phyloP scores from a whole-genome alignment of 768 basidiomycete genomes.

The Hygrophorus pudorinus region DNA sequence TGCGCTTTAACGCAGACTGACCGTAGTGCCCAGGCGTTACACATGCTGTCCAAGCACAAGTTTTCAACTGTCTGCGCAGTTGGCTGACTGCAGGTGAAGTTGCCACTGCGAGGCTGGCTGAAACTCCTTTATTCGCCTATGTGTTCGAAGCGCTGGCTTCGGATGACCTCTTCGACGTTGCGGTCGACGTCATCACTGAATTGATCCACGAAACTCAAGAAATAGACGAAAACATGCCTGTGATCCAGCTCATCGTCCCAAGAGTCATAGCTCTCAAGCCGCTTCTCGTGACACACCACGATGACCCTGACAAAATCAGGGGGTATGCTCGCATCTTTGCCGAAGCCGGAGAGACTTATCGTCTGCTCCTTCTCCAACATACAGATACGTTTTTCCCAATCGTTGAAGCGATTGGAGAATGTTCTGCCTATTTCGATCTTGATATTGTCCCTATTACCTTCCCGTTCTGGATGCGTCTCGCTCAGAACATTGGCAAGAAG shows the following conservation, averaged over 20 bases:
- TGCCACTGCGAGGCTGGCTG: constrained; percentile 46
- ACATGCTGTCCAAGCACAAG: constrained; percentile 59
- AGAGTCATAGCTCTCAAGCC: constrained; percentile 68
- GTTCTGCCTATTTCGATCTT: constrained; percentile 86
- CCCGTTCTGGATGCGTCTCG: constrained; percentile 96
- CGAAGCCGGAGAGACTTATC: constrained; percentile 98
- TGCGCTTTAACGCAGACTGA: neutral
- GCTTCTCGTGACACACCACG: constrained; percentile 45
- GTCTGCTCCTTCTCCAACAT: constrained; percentile 78
- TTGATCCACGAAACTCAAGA: constrained; percentile 98
- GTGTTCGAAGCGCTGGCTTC: constrained; percentile 78
- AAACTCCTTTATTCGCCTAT: constrained; percentile 71
- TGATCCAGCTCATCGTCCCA: constrained; percentile 83
- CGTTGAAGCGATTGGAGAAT: constrained; percentile 89
- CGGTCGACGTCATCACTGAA: constrained; percentile 87
- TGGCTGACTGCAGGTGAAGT: constrained; percentile 91
- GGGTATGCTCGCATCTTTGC: constrained; percentile 88
- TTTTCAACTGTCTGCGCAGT: constrained; percentile 76
- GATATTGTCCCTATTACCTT: constrained; percentile 98
- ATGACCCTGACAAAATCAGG: constrained; percentile 82
- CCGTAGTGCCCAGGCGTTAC: constrained; percentile 61
- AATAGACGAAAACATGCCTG: constrained; percentile 84
- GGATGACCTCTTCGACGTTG: constrained; percentile 86
- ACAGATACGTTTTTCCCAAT: constrained; percentile 90
- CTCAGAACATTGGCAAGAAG: constrained; percentile 79